phyloP scores from a whole-genome alignment of 2,329 filamentous ascomycete species.

The Drechslera avenae region DNA sequence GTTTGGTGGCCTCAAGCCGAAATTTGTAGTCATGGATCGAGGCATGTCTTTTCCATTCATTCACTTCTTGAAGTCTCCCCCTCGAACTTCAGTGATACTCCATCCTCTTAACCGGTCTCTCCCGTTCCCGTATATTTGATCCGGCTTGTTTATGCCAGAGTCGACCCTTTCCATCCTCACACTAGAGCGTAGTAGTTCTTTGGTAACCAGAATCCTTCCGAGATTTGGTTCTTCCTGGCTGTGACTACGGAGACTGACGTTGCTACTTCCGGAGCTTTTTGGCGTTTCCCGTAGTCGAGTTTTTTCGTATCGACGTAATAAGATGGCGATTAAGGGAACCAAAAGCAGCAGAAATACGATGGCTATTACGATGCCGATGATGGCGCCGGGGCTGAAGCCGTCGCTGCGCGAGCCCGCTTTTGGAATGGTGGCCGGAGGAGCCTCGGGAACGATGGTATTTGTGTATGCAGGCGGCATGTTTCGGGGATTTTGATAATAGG shows the following conservation, averaged over 20 bases:
- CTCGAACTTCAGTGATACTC: constrained; percentile 25
- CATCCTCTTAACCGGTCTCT: constrained; percentile 19
- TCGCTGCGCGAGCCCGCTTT: constrained; percentile 7
- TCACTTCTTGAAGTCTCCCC: constrained; percentile 15
- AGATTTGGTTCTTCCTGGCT: constrained; percentile 10
- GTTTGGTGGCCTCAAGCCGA: too few species aligned
- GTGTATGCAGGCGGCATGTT: constrained; percentile 4
- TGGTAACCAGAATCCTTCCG: constrained; percentile 29
- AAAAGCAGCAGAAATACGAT: constrained; percentile 23
- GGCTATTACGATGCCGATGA: constrained; percentile 32
- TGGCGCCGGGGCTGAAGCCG: constrained; percentile 25
- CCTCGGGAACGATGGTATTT: constrained; percentile 10
- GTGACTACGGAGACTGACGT: constrained; percentile 16
- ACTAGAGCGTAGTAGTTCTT: constrained; percentile 28
- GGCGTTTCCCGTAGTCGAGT: constrained; percentile 27
- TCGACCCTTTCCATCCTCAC: constrained; percentile 22
- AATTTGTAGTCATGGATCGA: too few species aligned
- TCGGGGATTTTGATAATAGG: neutral
- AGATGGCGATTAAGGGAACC: constrained; percentile 27
- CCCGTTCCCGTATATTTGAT: constrained; percentile 14
- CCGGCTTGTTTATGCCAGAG: constrained; percentile 12
- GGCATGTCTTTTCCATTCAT: neutral
- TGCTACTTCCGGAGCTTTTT: constrained; percentile 9
- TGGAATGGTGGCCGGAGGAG: constrained; percentile 15
- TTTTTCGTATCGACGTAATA: constrained; percentile 26